These are phyloP conservation scores for Blastocystis sp. DNA, from an alignment of 352 stramenopile genomes.

Conservation along the genomic window DNA sequence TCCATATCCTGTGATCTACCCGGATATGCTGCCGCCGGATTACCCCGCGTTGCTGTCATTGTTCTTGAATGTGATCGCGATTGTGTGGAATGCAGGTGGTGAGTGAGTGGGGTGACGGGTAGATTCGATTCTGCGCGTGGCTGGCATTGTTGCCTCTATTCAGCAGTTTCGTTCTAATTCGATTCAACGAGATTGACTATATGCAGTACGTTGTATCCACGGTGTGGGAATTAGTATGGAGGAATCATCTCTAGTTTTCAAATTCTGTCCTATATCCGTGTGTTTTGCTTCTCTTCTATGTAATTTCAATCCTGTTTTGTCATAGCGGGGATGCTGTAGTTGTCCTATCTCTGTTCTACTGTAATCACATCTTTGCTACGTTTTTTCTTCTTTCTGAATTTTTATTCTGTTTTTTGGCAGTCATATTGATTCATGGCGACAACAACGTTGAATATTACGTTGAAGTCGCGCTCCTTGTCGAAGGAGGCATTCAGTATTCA, in stretches of 20 bases:
- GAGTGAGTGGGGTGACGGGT: background rate
- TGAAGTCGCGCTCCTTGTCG: background rate
- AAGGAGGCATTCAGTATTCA: conserved; percentile 30
- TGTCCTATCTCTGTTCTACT: no score
- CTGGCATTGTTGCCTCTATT: background rate
- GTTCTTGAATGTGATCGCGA: conserved; percentile 22
- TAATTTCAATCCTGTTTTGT: no score
- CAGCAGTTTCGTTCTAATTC: background rate
- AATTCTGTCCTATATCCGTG: background rate
- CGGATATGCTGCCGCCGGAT: conserved; percentile 36
- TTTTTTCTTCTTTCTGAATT: no score
- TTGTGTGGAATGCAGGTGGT: conserved; percentile 7
- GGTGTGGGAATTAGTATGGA: background rate
- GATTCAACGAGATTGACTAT: conserved; percentile 54
- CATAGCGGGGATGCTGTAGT: no score
- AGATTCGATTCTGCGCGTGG: conserved; percentile 4
- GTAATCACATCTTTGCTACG: no score
- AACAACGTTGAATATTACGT: no score
- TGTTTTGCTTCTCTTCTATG: background rate
- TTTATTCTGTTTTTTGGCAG: no score
- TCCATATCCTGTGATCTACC: background rate
- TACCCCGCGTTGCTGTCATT: conserved; percentile 48
- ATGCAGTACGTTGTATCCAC: background rate
- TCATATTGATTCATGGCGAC: no score
- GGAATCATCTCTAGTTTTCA: background rate